These are phyloP conservation scores for Xylariaceae sp. DNA, from an alignment of 2,329 filamentous ascomycete species.

Conservation along the genomic window DNA sequence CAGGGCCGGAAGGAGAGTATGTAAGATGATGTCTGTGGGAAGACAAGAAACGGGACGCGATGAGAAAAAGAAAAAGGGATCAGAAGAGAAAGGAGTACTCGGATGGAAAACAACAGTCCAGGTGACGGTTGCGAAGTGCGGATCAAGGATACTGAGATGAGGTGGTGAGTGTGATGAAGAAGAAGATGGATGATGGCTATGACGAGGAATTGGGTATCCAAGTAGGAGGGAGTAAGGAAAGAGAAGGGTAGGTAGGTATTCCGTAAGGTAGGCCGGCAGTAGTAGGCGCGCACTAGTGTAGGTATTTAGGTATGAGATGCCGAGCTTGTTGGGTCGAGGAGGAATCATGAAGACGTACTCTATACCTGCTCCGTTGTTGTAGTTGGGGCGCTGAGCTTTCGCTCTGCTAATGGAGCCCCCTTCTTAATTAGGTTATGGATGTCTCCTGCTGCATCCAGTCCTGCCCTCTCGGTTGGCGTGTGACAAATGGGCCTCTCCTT, in stretches of 20 bases:
- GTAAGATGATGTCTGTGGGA: background rate
- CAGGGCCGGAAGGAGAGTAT: background rate
- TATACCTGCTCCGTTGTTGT: no score
- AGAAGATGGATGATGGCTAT: constrained; percentile 5
- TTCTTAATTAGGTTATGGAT: background rate
- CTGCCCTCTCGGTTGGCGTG: no score
- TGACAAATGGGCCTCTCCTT: no score
- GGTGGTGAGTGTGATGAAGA: background rate
- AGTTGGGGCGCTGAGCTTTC: no score
- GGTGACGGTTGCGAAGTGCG: no score
- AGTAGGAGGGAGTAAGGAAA: background rate
- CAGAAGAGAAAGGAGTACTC: constrained; percentile 2
- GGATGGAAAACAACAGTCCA: no score
- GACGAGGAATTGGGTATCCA: background rate
- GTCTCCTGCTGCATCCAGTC: background rate
- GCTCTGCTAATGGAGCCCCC: no score
- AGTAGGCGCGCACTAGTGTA: background rate
- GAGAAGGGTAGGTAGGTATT: background rate
- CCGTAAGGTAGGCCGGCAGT: background rate
- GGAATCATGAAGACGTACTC: constrained; percentile 18
- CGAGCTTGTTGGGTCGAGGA: constrained; percentile 8
- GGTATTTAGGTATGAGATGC: background rate
- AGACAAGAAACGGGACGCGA: background rate
- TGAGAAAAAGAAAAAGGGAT: background rate
- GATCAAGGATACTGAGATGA: no score